Percentiles rank a stretch among this genome's conserved stretches.
These are phyloP conservation scores for Geotrichum citri-aurantii DNA, from an alignment of 1,139 yeast species.

Conservation along the genomic window DNA sequence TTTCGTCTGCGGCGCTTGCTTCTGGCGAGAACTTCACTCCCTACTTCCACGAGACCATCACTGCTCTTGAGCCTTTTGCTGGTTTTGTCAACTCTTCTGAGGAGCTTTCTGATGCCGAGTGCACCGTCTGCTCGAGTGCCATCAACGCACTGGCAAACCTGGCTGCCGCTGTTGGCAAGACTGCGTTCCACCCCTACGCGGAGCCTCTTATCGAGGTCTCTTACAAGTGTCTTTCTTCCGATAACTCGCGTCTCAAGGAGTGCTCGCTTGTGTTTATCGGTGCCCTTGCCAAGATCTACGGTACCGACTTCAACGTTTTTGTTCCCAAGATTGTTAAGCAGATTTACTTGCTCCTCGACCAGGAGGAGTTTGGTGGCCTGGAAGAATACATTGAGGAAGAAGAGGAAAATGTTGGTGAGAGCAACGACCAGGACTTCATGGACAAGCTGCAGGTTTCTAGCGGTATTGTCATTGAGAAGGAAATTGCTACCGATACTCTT, in stretches of 20 bases:
- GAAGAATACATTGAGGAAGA: slow-evolving; percentile 33
- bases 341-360: slow-evolving; percentile 75
- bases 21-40: slow-evolving; percentile 86
- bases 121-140: slow-evolving; percentile 72
- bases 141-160: slow-evolving; percentile 90
- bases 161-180: slow-evolving; percentile 96
- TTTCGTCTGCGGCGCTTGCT: slow-evolving; percentile 95
- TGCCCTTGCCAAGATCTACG: slow-evolving; percentile 91
- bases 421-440: slow-evolving; percentile 45
- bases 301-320: slow-evolving; percentile 82
- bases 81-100: slow-evolving; percentile 37
- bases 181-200: slow-evolving; percentile 77
- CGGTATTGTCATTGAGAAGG: slow-evolving; percentile 94
- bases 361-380: slow-evolving; percentile 42
- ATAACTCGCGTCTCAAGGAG: slow-evolving; percentile 83
- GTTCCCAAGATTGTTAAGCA: slow-evolving; percentile 77
- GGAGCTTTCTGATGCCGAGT: slow-evolving; percentile 34
- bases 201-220: slow-evolving; percentile 88
- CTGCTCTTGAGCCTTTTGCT: slow-evolving; percentile 75
- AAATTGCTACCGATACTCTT: slow-evolving; percentile 90
- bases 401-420: slow-evolving; percentile 28
- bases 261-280: slow-evolving; percentile 91
- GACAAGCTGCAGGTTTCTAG: slow-evolving; percentile 81
- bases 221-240: slow-evolving; percentile 68
- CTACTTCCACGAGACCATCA: slow-evolving; percentile 74